Evolutionary conservation across 1,139 yeast species (phyloP).

Genomic region (Debaryomycetaceae sp.): DNA sequence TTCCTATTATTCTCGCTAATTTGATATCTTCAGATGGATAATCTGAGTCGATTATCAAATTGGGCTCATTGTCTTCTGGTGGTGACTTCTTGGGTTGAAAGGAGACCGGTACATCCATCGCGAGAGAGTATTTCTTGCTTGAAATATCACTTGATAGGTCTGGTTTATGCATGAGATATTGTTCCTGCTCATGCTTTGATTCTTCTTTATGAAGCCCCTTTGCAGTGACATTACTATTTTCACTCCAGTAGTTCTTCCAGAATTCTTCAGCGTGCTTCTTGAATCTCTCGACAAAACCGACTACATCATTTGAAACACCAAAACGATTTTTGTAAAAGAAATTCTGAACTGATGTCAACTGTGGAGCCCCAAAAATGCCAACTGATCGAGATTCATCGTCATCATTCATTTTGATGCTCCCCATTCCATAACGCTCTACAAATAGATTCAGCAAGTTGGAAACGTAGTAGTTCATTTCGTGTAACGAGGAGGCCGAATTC

Average conservation of each 20-base stretch:
- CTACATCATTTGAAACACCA: slow-evolving; percentile 23
- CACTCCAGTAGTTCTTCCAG: slow-evolving; percentile 54
- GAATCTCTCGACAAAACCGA: slow-evolving; percentile 25
- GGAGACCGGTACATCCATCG: slow-evolving; percentile 3
- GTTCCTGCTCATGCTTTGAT: slow-evolving; percentile 15
- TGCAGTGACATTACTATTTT: slow-evolving; percentile 30
- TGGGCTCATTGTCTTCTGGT: slow-evolving; percentile 15
- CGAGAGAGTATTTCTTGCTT: not conserved
- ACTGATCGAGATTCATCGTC: slow-evolving; percentile 18
- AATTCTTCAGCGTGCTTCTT: slow-evolving; percentile 34
- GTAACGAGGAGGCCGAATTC: slow-evolving; percentile 53
- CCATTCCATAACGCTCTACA: slow-evolving; percentile 41
- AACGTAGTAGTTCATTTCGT: slow-evolving; percentile 61
- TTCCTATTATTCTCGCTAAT: slow-evolving; percentile 46
- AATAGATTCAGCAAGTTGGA: slow-evolving; percentile 39
- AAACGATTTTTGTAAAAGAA: slow-evolving; percentile 54
- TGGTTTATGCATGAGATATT: slow-evolving; percentile 11
- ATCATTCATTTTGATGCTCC: slow-evolving; percentile 20
- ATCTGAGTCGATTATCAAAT: slow-evolving; percentile 10
- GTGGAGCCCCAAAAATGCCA: slow-evolving; percentile 59
- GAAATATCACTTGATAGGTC: slow-evolving; percentile 7
- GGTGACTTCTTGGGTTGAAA: slow-evolving; percentile 4
- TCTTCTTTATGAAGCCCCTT: slow-evolving; percentile 30
- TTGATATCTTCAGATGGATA: slow-evolving; percentile 20
- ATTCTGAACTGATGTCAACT: slow-evolving; percentile 48